Percentiles rank a stretch among this genome's conserved stretches.
Conservation (phyloP, 129 eudicot species). For the Tagetes patula region DNA sequence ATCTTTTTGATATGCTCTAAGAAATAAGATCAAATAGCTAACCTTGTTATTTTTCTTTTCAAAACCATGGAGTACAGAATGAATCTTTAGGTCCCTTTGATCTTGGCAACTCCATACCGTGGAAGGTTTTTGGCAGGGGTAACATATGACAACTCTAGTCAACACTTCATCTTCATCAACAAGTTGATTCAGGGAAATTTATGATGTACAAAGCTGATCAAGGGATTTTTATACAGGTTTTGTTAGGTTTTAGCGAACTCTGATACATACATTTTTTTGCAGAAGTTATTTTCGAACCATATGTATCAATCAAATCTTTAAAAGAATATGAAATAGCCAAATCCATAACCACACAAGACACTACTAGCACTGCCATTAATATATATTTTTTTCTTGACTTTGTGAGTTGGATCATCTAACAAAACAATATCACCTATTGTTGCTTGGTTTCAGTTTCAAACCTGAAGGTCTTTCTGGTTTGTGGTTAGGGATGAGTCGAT, state of each 20-base stretch:
- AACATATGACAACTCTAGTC: conserved; percentile 22
- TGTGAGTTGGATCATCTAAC: background rate
- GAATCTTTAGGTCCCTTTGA: conserved; percentile 62
- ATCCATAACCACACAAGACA: background rate
- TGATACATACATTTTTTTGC: background rate
- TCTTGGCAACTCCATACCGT: conserved; percentile 40
- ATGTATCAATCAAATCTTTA: background rate
- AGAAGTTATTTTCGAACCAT: background rate
- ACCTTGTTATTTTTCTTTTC: conserved; percentile 16
- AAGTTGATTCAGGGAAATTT: conserved; percentile 24
- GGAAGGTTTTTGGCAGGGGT: conserved; percentile 37
- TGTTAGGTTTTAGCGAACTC: conserved; percentile 13
- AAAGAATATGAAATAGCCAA: background rate
- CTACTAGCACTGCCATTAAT: background rate
- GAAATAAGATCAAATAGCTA: background rate
- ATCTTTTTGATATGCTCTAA: background rate
- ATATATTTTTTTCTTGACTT: background rate
- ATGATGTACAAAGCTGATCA: conserved; percentile 12
- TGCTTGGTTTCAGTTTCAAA: background rate
- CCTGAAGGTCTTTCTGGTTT: background rate
- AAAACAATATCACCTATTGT: background rate
- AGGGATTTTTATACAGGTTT: conserved; percentile 22
- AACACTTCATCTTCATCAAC: background rate
- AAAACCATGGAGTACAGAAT: conserved; percentile 40
- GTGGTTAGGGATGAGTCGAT: background rate